Conservation (phyloP, 768 basidiomycete species). For the Crassisporium funariophilum region DNA sequence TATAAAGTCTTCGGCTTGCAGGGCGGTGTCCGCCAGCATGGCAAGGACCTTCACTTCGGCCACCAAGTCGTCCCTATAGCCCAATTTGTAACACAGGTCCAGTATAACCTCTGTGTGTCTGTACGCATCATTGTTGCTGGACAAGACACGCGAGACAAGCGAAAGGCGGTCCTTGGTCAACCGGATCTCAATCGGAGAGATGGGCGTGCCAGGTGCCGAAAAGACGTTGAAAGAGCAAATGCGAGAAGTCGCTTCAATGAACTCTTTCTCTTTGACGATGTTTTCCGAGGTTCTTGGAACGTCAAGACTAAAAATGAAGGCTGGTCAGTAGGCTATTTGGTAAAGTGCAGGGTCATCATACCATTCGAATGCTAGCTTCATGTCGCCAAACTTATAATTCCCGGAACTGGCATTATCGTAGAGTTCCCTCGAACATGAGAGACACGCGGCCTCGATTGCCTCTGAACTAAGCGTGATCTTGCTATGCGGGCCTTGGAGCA, state of each 20-base stretch:
- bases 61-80: constrained; percentile 68
- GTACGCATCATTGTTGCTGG: constrained; percentile 84
- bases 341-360: constrained; percentile 31
- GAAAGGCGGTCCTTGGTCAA: constrained; percentile 87
- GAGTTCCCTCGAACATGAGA: constrained; percentile 82
- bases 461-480: constrained; percentile 51
- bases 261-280: constrained; percentile 75
- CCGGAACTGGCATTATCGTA: constrained; percentile 95
- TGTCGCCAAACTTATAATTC: constrained; percentile 90
- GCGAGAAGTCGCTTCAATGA: constrained; percentile 96
- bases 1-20: constrained; percentile 78
- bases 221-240: constrained; percentile 90
- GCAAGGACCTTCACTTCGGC: constrained; percentile 83
- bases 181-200: constrained; percentile 92
- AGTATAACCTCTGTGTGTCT: constrained; percentile 91
- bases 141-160: constrained; percentile 84
- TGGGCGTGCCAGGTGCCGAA: constrained; percentile 71
- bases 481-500: constrained; percentile 52
- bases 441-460: constrained; percentile 74
- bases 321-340: not conserved
- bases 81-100: constrained; percentile 88
- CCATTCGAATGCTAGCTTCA: constrained; percentile 98
- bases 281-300: constrained; percentile 68
- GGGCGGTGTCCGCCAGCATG: constrained; percentile 89
- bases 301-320: constrained; percentile 56